Base-by-base conservation (phyloP, 169 alveolate species). In the Eimeria necatrix region DNA sequence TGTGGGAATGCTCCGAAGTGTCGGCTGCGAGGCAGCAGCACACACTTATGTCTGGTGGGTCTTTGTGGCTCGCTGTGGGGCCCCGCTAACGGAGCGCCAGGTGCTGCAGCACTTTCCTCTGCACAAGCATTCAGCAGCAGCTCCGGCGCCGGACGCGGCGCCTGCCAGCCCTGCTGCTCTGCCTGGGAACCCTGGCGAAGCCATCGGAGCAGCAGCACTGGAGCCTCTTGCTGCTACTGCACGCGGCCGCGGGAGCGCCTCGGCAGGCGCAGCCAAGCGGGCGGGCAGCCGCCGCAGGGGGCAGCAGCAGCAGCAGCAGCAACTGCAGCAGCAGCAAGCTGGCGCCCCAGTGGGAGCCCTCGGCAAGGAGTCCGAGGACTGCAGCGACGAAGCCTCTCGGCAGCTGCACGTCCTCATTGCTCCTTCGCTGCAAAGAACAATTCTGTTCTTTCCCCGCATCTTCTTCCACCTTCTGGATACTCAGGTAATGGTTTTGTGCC, bases 1-100 rank as follows among this genome's bases (percentile, higher is more conserved):
- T 4, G 95, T 80, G 18, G 95, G 95, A 6, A 26, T 91, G 81
- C 90, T 91, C 51, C 95, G 95, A 14, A 73, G 74, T 18, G 90
- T 64, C 2, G 90, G 71, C 64, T 91, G 95, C 83, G 91, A 74
- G 49, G 89, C 91, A 18, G 90, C 95, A 4, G 88, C 95, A 8
- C 95, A 91, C 41, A 90, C 85, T 20, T 56, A 46, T 24, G 95
- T 91, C 4, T 91, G 95, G 95, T 91, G 95, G 95, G 64, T 61
- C 53, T 52, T 91, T 24, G 95, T 68, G 9, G 16, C 95, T 14
- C 10, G 81, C 83, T 91, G 95, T 64, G 95, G 95, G 51, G 53
- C 41, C 20, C 56, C 60, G 41, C 74, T 60, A 9, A 41, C 41
- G 24, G 84, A 87, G 93, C 60, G 76, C 71, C 64, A 87, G 70